Base-by-base conservation (phyloP, 768 basidiomycete genomes). In the Trametes meyenii region DNA sequence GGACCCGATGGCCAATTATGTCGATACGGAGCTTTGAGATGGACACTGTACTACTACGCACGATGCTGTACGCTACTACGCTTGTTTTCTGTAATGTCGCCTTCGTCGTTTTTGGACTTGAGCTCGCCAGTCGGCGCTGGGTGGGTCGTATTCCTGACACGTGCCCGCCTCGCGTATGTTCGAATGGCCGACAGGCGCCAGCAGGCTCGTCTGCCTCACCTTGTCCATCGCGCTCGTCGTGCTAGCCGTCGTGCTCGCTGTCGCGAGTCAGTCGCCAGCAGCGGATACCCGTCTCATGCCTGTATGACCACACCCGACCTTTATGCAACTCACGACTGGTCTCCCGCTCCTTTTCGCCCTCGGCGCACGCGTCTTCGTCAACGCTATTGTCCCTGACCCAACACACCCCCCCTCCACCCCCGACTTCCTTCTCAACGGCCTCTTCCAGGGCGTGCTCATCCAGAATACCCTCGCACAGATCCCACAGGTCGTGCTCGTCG, bases 1-100 rank as follows among this genome's bases (percentile, higher is more conserved):
- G 60, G 94, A 97, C 74, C 94, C 94, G 3, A 97, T 97, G 94
- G 90, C 91, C 42, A 92, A 91, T 72, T 94, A 95, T 71, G 81
- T 92, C 52, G 94, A 94, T 72, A 66, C 73, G 45, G 85, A 83
- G 51, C 63, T 61, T 19, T 73, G 63, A 60, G 60, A 44, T 55
- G 61, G 46, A 48, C 50, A 33, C 19, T 50, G 24, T 55, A 55
- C 54, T 39, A 39, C 44, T 51, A 55, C 46, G 55, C 39, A 23
- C 43, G 55, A 42, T 53, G 36, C 46, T 60, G 58, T 61, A 61
- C 51, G 50, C 59, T 64, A 60, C 55, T 38, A 38, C 50, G 26
- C 55, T 46, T 63, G 53, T 58, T 59, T 51, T 58, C 40, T 63
- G 62, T 55, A 63, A 58, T 59, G 10, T 49, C 56, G 39, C 35